These are phyloP conservation scores for Xylaria castorea DNA, from an alignment of 495 filamentous ascomycete genomes.

Conservation along the genomic window DNA sequence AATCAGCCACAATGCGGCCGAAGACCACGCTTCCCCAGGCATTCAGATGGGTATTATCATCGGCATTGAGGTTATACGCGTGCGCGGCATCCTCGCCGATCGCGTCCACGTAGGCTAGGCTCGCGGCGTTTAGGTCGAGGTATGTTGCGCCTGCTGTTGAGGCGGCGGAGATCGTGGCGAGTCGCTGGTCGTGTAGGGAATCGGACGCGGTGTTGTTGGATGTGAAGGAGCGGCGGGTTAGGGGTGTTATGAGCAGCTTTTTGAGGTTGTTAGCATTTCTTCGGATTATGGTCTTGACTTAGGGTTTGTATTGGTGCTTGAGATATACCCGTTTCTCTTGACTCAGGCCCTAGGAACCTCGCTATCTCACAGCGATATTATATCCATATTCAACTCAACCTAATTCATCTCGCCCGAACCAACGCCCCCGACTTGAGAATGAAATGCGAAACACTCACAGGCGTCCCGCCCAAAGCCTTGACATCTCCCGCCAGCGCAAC, in stretches of 20 bases:
- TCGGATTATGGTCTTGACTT: too few relatives aligned
- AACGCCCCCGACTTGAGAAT: not conserved
- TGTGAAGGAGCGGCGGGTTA: conserved; percentile 47
- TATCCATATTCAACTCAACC: not conserved
- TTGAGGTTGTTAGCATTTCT: not conserved
- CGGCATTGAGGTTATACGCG: conserved; percentile 46
- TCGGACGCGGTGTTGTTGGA: conserved; percentile 42
- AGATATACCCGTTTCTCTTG: too few relatives aligned
- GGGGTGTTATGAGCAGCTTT: conserved; percentile 47
- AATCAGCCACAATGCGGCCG: conserved; percentile 52
- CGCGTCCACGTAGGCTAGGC: conserved; percentile 50
- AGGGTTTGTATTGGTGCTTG: too few relatives aligned
- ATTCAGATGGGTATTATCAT: conserved; percentile 59
- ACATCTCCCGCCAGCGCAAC: conserved; percentile 50
- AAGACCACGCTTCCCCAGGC: conserved; percentile 51
- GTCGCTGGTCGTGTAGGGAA: conserved; percentile 48
- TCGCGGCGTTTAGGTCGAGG: conserved; percentile 55
- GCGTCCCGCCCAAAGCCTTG: conserved; percentile 45
- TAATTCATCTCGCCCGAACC: not conserved
- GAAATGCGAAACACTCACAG: conserved; percentile 27
- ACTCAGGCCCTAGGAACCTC: too few relatives aligned
- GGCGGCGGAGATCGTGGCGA: conserved; percentile 51
- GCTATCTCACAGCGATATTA: not conserved
- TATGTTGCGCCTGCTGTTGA: conserved; percentile 31
- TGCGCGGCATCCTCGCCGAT: conserved; percentile 51